Evolutionary conservation across 2,329 filamentous ascomycete genomes (phyloP).

Genomic region (Pezicula carpinea): DNA sequence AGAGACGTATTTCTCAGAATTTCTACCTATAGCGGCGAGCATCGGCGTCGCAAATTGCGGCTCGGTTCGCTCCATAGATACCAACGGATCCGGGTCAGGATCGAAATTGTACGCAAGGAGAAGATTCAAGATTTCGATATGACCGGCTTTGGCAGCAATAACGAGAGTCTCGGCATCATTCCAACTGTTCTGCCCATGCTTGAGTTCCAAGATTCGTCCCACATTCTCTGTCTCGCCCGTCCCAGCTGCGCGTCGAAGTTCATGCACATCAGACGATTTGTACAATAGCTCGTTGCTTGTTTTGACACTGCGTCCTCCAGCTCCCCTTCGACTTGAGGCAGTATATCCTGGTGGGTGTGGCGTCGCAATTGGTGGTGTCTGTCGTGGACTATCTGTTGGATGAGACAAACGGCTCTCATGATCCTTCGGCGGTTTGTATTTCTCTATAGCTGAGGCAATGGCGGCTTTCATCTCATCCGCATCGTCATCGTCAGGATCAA

Average conservation of each 20-base stretch:
- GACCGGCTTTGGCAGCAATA: constrained; percentile 85
- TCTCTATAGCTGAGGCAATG: constrained; percentile 57
- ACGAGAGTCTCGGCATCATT: constrained; percentile 84
- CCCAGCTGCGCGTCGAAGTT: constrained; percentile 54
- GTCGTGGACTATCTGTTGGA: constrained; percentile 53
- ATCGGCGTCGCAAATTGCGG: constrained; percentile 84
- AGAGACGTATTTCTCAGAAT: constrained; percentile 67
- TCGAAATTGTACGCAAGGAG: constrained; percentile 49
- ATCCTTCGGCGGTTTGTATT: constrained; percentile 49
- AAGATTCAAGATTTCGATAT: constrained; percentile 49
- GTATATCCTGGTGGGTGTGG: constrained; percentile 6
- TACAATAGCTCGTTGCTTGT: constrained; percentile 61
- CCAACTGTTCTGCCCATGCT: constrained; percentile 42
- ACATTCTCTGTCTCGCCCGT: constrained; percentile 59
- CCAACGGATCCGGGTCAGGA: constrained; percentile 64
- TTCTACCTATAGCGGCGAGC: constrained; percentile 86
- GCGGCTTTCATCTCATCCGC: constrained; percentile 64
- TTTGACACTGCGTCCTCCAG: constrained; percentile 52
- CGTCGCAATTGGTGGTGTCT: constrained; percentile 42
- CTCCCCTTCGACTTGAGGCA: constrained; percentile 42
- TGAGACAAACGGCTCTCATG: constrained; percentile 46
- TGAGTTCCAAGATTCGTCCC: constrained; percentile 54
- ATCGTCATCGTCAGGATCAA: constrained; percentile 70
- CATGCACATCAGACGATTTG: constrained; percentile 56
- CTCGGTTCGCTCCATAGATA: constrained; percentile 33